Evolutionary conservation across 139 green algal genomes (phyloP), one percentile per base, ranked within the genome.

Genomic region (Chlamydomonas sphaeroides): DNA sequence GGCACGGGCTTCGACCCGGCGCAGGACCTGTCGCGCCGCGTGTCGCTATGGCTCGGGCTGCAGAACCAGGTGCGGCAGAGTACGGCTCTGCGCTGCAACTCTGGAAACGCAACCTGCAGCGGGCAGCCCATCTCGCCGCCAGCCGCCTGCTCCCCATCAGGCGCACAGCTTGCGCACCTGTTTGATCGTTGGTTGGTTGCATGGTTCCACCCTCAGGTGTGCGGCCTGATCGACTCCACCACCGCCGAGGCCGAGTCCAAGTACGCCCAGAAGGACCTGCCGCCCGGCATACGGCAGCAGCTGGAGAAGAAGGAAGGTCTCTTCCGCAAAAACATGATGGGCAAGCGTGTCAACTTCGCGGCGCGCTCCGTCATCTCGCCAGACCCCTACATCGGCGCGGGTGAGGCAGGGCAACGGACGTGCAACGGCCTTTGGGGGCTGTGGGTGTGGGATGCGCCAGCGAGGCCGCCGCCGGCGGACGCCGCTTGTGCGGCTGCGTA

Each of bases 291-390:
- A 36, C 84, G 92, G 80, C 96, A 98, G 88, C 83, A 90, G 85
- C 90, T 99, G 83, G 96, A 99, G 89, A 98, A 99, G 92, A 82
- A 82, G 75, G 96, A 99, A 89, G 97, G 97, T 2, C 89, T 99
- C 83, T 99, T 99, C 91, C 91, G 97, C 62, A 99, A 98, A 89
- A 97, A 99, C 92, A 99, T 99, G 97, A 99, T 99, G 97, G 97
- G 97, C 80, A 99, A 99, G 92, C 93, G 97, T 5, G 97, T 99
- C 79, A 99, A 99, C 93, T 98, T 95, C 91, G 97, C 97, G 0
- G 94, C 93, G 38, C 91, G 97, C 20, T 98, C 96, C 26, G 97
- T 99, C 86, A 99, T 99, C 84, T 98, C 93, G 0, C 97, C 97
- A 20, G 97, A 99, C 89, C 95, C 96, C 23, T 98, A 95, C 89